phyloP scores from a whole-genome alignment of 805 yeast species.

The Ogataea henricii region DNA sequence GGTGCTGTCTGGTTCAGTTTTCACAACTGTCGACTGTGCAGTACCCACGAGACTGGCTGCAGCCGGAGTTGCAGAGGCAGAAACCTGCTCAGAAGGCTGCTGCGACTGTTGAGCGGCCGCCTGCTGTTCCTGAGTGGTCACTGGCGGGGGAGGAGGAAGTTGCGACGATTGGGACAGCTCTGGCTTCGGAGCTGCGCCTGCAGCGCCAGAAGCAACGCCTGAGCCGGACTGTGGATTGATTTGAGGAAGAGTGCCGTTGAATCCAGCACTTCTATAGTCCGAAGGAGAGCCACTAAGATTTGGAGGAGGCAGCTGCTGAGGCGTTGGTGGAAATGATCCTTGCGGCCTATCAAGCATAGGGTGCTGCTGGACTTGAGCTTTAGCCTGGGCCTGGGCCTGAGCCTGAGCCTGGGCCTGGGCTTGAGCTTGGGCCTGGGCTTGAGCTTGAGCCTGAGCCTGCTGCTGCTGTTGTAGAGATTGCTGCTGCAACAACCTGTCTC shows the following conservation, averaged over 20 bases:
- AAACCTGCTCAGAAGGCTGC: conserved; percentile 24
- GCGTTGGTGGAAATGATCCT: conserved; percentile 27
- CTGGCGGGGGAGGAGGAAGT: conserved; percentile 29
- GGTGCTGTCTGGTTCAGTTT: conserved; percentile 36
- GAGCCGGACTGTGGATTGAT: conserved; percentile 26
- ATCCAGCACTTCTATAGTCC: conserved; percentile 22
- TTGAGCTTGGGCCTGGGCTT: conserved; percentile 35
- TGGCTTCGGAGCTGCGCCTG: conserved; percentile 33
- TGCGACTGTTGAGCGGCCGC: conserved; percentile 23
- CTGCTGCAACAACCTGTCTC: conserved; percentile 61
- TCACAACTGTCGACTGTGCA: conserved; percentile 19
- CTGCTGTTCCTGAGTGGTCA: conserved; percentile 22
- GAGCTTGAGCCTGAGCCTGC: conserved; percentile 31
- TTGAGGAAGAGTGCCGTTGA: conserved; percentile 28
- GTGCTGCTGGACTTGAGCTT: conserved; percentile 26
- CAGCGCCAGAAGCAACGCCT: conserved; percentile 30
- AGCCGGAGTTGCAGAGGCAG: conserved; percentile 34
- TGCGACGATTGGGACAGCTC: conserved; percentile 32
- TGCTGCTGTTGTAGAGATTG: conserved; percentile 37
- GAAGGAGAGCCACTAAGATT: conserved; percentile 32
- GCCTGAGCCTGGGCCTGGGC: conserved; percentile 38
- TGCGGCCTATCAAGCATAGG: conserved; percentile 23
- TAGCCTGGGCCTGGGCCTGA: conserved; percentile 29
- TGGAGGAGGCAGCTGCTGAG: conserved; percentile 40
- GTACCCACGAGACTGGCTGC: conserved; percentile 29